Percentiles rank a stretch among this genome's conserved stretches.
Evolutionary conservation across 345 rosid genomes (phyloP).

Genomic region (Heritiera fomes): DNA sequence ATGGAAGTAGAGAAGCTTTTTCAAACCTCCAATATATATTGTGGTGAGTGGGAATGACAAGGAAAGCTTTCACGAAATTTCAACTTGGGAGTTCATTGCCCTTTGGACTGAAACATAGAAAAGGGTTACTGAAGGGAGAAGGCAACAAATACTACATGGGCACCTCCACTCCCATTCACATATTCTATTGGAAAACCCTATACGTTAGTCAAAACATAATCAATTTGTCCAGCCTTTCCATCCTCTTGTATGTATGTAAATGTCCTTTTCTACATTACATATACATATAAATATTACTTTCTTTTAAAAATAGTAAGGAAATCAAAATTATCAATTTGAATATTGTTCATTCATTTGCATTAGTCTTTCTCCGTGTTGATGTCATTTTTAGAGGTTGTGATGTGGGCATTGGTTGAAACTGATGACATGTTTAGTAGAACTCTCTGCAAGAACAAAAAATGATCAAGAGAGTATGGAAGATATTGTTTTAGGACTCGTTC

Average conservation of each 20-base stretch:
- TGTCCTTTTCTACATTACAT: constrained; percentile 2
- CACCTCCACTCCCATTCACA: constrained; percentile 14
- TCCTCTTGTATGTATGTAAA: background rate
- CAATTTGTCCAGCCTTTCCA: constrained; percentile 6
- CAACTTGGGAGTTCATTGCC: constrained; percentile 16
- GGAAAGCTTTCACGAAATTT: constrained; percentile 10
- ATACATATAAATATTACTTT: background rate
- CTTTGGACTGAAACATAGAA: constrained; percentile 7
- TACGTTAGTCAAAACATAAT: constrained; percentile 18
- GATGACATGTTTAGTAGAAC: too few relatives aligned
- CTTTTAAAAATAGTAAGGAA: too few relatives aligned
- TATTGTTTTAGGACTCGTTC: too few relatives aligned
- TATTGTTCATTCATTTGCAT: background rate
- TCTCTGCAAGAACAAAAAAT: too few relatives aligned
- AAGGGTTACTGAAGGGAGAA: constrained; percentile 4
- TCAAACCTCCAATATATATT: background rate
- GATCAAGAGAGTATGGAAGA: too few relatives aligned
- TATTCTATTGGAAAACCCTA: background rate
- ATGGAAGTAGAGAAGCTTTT: background rate
- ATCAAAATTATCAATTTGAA: too few relatives aligned
- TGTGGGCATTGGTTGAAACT: too few relatives aligned
- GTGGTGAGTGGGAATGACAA: constrained; percentile 20
- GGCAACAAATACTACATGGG: background rate
- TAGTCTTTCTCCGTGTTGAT: background rate
- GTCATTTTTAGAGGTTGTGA: too few relatives aligned